phyloP scores from a whole-genome alignment of 2,329 filamentous ascomycete species.

The Colletotrichum sp. region DNA sequence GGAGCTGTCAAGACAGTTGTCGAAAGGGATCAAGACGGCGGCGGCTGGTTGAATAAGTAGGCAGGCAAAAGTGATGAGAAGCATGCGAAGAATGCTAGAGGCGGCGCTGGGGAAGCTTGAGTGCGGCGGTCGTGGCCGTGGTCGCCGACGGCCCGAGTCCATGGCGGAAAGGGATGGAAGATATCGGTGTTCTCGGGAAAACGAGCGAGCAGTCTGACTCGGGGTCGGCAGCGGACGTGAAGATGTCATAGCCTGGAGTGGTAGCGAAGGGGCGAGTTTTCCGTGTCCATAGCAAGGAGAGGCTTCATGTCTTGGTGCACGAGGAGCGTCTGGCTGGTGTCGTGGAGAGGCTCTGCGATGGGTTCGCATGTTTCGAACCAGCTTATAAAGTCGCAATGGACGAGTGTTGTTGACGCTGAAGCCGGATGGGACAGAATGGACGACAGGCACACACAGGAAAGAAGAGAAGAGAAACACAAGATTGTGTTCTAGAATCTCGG shows the following conservation, averaged over 20 bases:
- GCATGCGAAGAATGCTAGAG: conserved; percentile 16
- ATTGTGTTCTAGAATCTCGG: conserved; percentile 16
- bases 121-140: not conserved
- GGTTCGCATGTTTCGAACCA: conserved; percentile 19
- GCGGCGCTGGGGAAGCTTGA: not conserved
- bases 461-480: not conserved
- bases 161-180: not conserved
- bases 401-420: not conserved
- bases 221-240: not conserved
- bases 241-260: conserved; percentile 20
- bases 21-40: conserved; percentile 76
- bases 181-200: not conserved
- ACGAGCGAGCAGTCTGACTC: conserved; percentile 6
- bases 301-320: conserved; percentile 13
- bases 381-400: not conserved
- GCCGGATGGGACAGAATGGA: not conserved
- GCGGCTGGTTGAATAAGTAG: conserved; percentile 47
- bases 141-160: not conserved
- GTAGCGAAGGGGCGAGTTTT: conserved; percentile 12
- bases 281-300: conserved; percentile 8
- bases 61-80: conserved; percentile 43
- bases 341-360: not conserved
- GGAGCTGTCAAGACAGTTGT: conserved; percentile 78
- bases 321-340: conserved; percentile 5
- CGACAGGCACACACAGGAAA: not conserved